Evolutionary conservation across 169 alveolate genomes (phyloP), one percentile per base, ranked within the genome.

Genomic region (Amoebophrya sp.): DNA sequence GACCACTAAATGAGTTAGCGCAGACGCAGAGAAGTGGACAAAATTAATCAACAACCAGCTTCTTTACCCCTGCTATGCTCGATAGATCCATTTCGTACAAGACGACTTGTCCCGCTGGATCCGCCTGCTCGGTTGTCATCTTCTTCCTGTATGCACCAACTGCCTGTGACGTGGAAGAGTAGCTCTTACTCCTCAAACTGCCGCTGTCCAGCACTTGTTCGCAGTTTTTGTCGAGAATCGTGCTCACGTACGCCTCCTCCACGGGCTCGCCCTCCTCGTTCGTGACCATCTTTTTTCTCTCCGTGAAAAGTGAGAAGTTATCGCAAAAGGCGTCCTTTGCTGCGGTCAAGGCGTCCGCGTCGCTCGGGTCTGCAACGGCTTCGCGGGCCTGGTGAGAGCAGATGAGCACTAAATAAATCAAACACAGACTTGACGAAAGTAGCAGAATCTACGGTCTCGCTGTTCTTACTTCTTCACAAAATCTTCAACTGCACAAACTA

Each of bases 251-350:
- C 35, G 83, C 35, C 83, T 66, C 83, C 83, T 66, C 83, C 7
- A 66, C 83, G 83, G 83, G 32, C 35, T 66, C 83, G 83, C 83
- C 83, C 29, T 18, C 83, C 83, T 66, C 83, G 83, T 66, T 66
- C 83, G 83, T 66, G 35, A n/a, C 29, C 7, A 25, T 18, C 83
- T n/a, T 66, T 25, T 7, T 66, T 25, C 83, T 2, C 35, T 66
- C 83, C 12, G 35, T 66, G 35, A 66, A 25, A 3, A 66, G 35
- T 1, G 83, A 66, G 35, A 66, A 66, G 32, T 2, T 1, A 2
- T n/a, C 35, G 83, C 83, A 66, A 25, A 66, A 66, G 32, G 29
- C 83, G 38, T 66, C 83, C 1, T n/a, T 66, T 7, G 83, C 83
- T 2, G 83, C 83, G 10, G 12, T 25, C 7, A 66, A 2, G 10